Evolutionary conservation across 371 early-diverging fungal species (phyloP).

Genomic region (Mucor racemosus): DNA sequence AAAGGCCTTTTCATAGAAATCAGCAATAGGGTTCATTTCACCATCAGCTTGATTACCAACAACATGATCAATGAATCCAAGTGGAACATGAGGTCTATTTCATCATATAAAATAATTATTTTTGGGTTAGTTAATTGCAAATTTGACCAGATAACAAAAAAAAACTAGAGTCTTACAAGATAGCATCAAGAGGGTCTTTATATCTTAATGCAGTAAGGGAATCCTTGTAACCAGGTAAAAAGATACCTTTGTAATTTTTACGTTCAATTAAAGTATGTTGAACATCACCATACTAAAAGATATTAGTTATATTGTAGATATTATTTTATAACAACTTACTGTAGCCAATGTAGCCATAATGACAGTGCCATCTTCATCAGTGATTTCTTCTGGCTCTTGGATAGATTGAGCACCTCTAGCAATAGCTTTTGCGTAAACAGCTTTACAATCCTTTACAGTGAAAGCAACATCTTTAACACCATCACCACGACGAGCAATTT

Average conservation of each 20-base stretch:
- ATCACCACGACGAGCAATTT: conserved; percentile 88
- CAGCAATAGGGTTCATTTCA: conserved; percentile 87
- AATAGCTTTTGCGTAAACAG: conserved; percentile 84
- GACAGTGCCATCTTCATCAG: conserved; percentile 87
- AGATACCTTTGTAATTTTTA: conserved; percentile 80
- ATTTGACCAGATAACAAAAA: neutral
- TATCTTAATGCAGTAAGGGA: conserved; percentile 40
- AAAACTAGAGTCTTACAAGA: conserved; percentile 46
- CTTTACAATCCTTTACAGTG: conserved; percentile 84
- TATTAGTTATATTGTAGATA: no score
- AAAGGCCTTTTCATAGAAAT: conserved; percentile 83
- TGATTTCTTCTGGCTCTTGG: conserved; percentile 78
- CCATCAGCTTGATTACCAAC: conserved; percentile 95
- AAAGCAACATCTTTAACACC: conserved; percentile 96
- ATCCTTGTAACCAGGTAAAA: conserved; percentile 83
- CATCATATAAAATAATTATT: no score
- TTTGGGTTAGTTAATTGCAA: no score
- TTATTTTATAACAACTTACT: no score
- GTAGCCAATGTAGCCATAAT: conserved; percentile 92
- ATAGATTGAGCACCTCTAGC: conserved; percentile 88
- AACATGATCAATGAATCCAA: conserved; percentile 88
- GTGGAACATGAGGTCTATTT: conserved; percentile 64
- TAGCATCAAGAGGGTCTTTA: conserved; percentile 70
- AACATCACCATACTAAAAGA: conserved; percentile 82
- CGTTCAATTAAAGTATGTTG: conserved; percentile 94